Conservation (phyloP, 805 yeast genomes). For the Candida nonsorbophila region DNA sequence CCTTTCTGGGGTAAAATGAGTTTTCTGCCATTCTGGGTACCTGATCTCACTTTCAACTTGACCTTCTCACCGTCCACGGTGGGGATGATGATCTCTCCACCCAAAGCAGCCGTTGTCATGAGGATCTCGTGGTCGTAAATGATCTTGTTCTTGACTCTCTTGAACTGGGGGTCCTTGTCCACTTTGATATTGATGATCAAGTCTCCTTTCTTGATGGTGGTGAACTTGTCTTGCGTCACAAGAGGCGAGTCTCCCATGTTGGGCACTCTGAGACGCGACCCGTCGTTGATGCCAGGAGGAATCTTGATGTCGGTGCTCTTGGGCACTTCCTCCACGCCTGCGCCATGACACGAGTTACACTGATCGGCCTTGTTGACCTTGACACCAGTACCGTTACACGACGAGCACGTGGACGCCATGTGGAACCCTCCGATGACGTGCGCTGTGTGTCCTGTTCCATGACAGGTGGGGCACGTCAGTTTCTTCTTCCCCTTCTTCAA, state of each 20-base stretch:
- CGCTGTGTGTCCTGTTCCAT: slow-evolving; percentile 88
- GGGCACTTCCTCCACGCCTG: slow-evolving; percentile 67
- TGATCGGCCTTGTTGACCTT: slow-evolving; percentile 59
- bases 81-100: slow-evolving; percentile 88
- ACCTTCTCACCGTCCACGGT: slow-evolving; percentile 77
- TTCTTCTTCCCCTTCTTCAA: slow-evolving; percentile 70
- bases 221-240: slow-evolving; percentile 66
- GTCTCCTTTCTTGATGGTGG: slow-evolving; percentile 76
- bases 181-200: slow-evolving; percentile 78
- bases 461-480: slow-evolving; percentile 78
- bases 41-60: slow-evolving; percentile 75
- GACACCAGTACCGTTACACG: slow-evolving; percentile 89
- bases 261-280: slow-evolving; percentile 74
- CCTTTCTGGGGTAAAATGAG: slow-evolving; percentile 84
- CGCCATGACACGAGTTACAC: slow-evolving; percentile 81
- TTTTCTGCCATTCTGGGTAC: slow-evolving; percentile 71
- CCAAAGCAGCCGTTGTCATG: slow-evolving; percentile 94
- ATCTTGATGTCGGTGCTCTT: slow-evolving; percentile 77
- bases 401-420: slow-evolving; percentile 87
- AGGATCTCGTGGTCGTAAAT: slow-evolving; percentile 64
- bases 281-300: slow-evolving; percentile 87
- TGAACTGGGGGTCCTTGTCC: slow-evolving; percentile 65
- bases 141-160: slow-evolving; percentile 62
- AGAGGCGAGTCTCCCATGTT: slow-evolving; percentile 89
- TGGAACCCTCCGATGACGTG: slow-evolving; percentile 93